Conservation (phyloP, 768 basidiomycete genomes). For the Termitomyces sp. region DNA sequence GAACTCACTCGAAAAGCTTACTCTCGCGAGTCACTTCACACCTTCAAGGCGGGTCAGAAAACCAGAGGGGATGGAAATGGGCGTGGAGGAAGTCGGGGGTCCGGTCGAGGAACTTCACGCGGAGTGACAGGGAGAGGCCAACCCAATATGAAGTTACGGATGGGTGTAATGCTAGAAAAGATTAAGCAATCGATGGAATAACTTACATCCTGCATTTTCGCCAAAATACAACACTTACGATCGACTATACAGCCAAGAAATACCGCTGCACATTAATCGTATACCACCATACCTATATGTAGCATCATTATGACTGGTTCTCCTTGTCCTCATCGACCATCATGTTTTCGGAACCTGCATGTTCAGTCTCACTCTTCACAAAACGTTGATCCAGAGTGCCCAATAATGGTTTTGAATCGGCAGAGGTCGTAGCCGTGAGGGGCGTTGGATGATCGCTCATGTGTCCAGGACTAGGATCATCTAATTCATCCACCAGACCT, state of each 20-base stretch:
- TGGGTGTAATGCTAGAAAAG: constrained; percentile 82
- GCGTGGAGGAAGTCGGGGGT: constrained; percentile 13
- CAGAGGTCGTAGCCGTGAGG: constrained; percentile 56
- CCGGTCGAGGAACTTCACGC: constrained; percentile 18
- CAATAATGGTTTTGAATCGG: neutral
- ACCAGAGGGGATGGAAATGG: constrained; percentile 21
- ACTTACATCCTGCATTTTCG: neutral
- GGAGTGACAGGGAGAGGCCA: constrained; percentile 38
- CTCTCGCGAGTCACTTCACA: constrained; percentile 50
- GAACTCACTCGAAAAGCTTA: constrained; percentile 63
- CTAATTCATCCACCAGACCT: constrained; percentile 81
- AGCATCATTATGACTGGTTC: constrained; percentile 24
- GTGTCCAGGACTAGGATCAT: constrained; percentile 80
- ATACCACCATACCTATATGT: constrained; percentile 8
- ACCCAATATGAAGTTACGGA: constrained; percentile 76
- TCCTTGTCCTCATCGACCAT: constrained; percentile 54
- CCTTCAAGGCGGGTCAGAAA: constrained; percentile 44
- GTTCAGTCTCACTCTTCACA: constrained; percentile 41
- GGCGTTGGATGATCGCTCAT: constrained; percentile 77
- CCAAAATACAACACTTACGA: constrained; percentile 10
- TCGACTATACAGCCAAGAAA: neutral
- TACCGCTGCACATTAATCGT: constrained; percentile 3
- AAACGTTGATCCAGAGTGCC: constrained; percentile 26
- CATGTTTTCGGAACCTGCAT: constrained; percentile 33
- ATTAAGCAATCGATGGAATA: constrained; percentile 60